Evolutionary conservation across 2,329 filamentous ascomycete species (phyloP).

Genomic region (Diaporthe sp.): DNA sequence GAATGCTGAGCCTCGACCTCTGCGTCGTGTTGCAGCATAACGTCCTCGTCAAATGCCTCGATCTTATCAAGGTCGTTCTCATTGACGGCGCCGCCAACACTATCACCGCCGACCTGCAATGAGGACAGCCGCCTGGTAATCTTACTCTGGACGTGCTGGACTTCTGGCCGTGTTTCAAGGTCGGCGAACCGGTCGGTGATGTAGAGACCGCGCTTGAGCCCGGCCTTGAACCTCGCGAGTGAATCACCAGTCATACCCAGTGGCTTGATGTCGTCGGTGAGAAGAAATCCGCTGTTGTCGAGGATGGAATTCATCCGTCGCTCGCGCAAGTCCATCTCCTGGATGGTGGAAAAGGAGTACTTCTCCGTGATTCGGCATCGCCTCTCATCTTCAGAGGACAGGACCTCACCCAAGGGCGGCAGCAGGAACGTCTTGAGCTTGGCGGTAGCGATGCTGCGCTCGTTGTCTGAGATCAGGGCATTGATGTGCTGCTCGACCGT

Average conservation of each 20-base stretch:
- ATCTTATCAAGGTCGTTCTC: not conserved
- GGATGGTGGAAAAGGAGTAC: constrained; percentile 34
- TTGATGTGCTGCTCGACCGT: constrained; percentile 18
- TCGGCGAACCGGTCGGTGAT: constrained; percentile 34
- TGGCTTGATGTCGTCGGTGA: constrained; percentile 8
- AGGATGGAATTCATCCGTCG: constrained; percentile 37
- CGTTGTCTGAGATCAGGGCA: constrained; percentile 6
- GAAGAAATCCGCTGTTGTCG: constrained; percentile 36
- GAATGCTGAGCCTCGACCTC: not conserved
- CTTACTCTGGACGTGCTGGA: not conserved
- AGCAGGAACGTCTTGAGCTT: constrained; percentile 25
- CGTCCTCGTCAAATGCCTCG: not conserved
- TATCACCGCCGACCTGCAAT: not conserved
- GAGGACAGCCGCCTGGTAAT: not conserved
- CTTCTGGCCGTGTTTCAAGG: constrained; percentile 15
- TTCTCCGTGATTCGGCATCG: constrained; percentile 18
- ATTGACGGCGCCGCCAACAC: not conserved
- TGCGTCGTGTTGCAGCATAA: constrained; percentile 8
- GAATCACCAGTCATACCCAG: constrained; percentile 21
- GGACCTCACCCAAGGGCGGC: constrained; percentile 18
- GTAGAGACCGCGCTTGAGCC: constrained; percentile 32
- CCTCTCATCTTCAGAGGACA: constrained; percentile 33
- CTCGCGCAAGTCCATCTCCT: constrained; percentile 37
- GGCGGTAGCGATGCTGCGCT: constrained; percentile 35
- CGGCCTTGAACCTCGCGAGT: constrained; percentile 36